These are phyloP conservation scores for Prunus campanulata DNA, from an alignment of 306 rosid species.

Conservation along the genomic window DNA sequence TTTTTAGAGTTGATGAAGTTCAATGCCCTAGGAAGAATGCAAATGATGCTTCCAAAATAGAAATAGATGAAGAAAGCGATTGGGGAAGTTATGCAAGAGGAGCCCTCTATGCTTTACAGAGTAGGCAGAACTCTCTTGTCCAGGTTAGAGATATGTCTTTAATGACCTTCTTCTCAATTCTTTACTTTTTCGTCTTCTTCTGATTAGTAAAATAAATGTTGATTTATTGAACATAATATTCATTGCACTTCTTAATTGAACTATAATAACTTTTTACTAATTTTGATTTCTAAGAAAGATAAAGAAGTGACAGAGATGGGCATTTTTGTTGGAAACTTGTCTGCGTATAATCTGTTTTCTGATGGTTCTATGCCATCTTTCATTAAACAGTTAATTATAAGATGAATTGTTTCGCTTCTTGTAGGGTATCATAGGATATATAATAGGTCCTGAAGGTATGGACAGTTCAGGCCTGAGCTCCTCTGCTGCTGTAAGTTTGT, in stretches of 20 bases:
- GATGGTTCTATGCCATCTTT: conserved; percentile 5
- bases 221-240: neutral
- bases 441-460: conserved; percentile 71
- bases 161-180: conserved; percentile 17
- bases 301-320: neutral
- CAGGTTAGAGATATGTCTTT: conserved; percentile 53
- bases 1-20: conserved; percentile 66
- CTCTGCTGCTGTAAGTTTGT: conserved; percentile 89
- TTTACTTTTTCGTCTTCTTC: neutral
- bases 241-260: conserved; percentile 11
- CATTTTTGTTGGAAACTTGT: neutral
- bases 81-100: conserved; percentile 99
- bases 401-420: conserved; percentile 31
- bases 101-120: conserved; percentile 70
- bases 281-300: neutral
- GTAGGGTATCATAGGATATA: conserved; percentile 84
- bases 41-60: conserved; percentile 34
- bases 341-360: neutral
- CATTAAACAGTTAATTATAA: neutral
- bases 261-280: conserved; percentile 6
- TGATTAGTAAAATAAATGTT: neutral
- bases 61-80: conserved; percentile 49
- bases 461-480: conserved; percentile 98
- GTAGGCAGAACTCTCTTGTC: conserved; percentile 44
- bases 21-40: conserved; percentile 36